Percentiles rank a stretch among this genome's conserved stretches.
phyloP scores from a whole-genome alignment of 306 rosid species.

The Inga oerstediana region DNA sequence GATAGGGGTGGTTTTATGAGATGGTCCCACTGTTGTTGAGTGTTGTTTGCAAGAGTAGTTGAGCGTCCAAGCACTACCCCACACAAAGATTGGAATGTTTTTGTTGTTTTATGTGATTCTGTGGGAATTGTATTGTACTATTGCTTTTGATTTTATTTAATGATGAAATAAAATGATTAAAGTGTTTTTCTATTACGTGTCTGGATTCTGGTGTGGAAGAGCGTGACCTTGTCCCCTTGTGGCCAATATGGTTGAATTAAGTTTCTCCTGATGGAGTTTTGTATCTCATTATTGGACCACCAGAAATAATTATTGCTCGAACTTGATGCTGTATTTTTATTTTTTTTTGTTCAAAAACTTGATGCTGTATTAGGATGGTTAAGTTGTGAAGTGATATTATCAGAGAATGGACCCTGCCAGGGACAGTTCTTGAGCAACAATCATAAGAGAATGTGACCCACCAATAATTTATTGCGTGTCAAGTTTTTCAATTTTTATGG shows the following conservation, averaged over 20 bases:
- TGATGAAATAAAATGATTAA: conserved; percentile 35
- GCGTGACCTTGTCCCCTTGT: conserved; percentile 22
- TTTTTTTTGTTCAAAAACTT: no score
- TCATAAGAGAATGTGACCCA: conserved; percentile 28
- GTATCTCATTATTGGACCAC: conserved; percentile 33
- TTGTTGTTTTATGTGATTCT: conserved; percentile 32
- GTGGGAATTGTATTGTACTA: not conserved
- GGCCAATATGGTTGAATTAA: conserved; percentile 16
- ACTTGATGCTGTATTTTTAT: not conserved
- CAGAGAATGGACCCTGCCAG: not conserved
- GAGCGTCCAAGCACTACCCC: conserved; percentile 46
- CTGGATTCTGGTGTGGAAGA: not conserved
- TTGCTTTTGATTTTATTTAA: conserved; percentile 7
- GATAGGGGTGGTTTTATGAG: conserved; percentile 51
- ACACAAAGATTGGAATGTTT: conserved; percentile 41
- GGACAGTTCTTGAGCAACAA: not conserved
- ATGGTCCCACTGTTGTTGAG: conserved; percentile 57
- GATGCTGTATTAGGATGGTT: not conserved
- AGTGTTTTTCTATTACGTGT: conserved; percentile 38
- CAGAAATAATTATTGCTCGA: not conserved
- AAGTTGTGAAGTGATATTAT: not conserved
- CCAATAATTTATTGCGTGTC: not conserved
- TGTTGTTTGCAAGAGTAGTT: conserved; percentile 46
- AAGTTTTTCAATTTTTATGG: not conserved
- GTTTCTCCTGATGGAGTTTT: conserved; percentile 13